Base-by-base conservation (phyloP, 176 grass and related monocot genomes). In the Cenchrus purpureus region DNA sequence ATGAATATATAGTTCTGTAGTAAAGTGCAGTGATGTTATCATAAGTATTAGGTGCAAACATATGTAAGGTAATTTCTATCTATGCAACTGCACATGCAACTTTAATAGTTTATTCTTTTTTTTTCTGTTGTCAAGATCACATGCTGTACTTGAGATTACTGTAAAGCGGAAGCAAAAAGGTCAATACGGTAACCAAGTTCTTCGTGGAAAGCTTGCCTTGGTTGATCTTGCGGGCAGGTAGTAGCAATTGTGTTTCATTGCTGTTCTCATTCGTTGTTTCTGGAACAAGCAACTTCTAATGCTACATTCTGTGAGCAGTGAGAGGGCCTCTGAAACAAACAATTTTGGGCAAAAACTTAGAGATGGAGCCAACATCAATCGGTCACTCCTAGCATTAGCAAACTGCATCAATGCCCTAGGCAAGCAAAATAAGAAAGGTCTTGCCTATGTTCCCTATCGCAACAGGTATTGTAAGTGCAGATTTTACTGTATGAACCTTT, bases 341-440 rank as follows among this genome's bases (percentile, higher is more conserved):
- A 99, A 89, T 61, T 87, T 50, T n/a, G 97, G 97, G 29, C 93
- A 99, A 87, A 99, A 99, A 82, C 83, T 99, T 70, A 96, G 97
- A 92, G 97, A 99, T 73, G 97, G 97, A 77, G 97, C 97, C 7
- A 99, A 99, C 78, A 99, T 99, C 69, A 99, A 99, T 46, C 79
- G 80, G 16, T 99, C 97, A 76, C 91, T 99, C 76, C 93, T 99
- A 82, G 97, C 93, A 32, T 87, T 99, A 73, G 97, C 97, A 84
- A 99, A 96, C 82, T 99, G 97, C 79, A 99, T 99, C 73, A 99
- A 99, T 89, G 93, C 97, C 68, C 97, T 99, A 55, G 97, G 97
- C 57, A 99, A 99, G 87, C 93, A 96, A 77, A 94, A 99, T 43
- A 99, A 99, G 86, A 99, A 99, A 87, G 97, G 97, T 61, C 97